phyloP scores from a whole-genome alignment of 148 eudicot species.

The Gaultheria prostrata region DNA sequence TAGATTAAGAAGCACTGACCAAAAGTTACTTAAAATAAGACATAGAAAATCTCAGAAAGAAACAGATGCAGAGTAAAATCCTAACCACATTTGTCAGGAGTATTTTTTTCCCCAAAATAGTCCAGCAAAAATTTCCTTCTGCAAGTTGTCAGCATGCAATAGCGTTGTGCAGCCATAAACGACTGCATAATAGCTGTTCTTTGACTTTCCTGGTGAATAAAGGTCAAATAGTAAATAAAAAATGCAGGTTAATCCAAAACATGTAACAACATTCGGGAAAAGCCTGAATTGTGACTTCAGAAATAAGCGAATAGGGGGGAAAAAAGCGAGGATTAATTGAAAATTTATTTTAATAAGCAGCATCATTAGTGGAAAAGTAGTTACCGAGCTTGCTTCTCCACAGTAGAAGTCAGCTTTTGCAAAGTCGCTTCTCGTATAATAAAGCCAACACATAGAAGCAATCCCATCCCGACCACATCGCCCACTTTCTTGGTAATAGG shows the following conservation, averaged over 20 bases:
- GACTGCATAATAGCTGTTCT: slow-evolving; percentile 78
- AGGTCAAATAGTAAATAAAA: slow-evolving; percentile 8
- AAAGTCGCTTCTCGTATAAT: slow-evolving; percentile 65
- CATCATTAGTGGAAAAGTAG: slow-evolving; percentile 3
- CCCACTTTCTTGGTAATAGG: slow-evolving; percentile 92
- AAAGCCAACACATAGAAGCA: slow-evolving; percentile 72
- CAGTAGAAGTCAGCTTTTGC: slow-evolving; percentile 72
- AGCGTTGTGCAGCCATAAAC: slow-evolving; percentile 59
- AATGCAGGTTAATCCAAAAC: background rate
- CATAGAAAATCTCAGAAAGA: background rate
- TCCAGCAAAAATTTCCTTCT: slow-evolving; percentile 68
- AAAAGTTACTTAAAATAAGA: background rate
- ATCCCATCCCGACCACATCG: slow-evolving; percentile 93
- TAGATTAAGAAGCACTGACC: background rate
- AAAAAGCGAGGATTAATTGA: background rate
- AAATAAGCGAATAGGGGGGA: background rate
- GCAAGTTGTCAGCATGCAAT: slow-evolving; percentile 69
- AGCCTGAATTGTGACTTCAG: background rate
- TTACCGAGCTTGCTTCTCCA: slow-evolving; percentile 49
- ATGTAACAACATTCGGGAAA: slow-evolving; percentile 5
- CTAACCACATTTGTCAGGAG: slow-evolving; percentile 63
- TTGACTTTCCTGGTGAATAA: slow-evolving; percentile 52
- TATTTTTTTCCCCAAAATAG: slow-evolving; percentile 62
- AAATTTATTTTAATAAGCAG: background rate
- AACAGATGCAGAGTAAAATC: slow-evolving; percentile 17